These are phyloP conservation scores for Cyclostephanos tholiformis DNA, from an alignment of 108 stramenopile species.

Conservation along the genomic window DNA sequence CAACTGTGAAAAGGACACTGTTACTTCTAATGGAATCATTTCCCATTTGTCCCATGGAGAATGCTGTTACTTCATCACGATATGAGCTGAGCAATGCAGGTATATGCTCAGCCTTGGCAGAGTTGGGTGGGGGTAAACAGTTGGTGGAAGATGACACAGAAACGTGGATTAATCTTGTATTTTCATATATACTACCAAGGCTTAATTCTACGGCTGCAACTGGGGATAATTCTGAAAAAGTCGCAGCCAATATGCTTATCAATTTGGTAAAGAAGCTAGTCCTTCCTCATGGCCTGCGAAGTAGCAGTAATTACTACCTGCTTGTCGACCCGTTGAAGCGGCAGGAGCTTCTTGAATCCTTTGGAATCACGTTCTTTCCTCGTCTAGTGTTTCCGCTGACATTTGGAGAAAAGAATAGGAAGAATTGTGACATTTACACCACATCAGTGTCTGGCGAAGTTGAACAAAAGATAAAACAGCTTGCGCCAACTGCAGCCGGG, in stretches of 20 bases:
- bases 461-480: slow-evolving; percentile 19
- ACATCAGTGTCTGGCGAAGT: slow-evolving; percentile 13
- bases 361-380: slow-evolving; percentile 46
- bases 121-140: slow-evolving; percentile 30
- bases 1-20: slow-evolving; percentile 23
- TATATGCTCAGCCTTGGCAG: slow-evolving; percentile 47
- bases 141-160: slow-evolving; percentile 1
- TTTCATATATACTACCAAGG: slow-evolving; percentile 48
- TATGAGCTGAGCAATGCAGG: slow-evolving; percentile 46
- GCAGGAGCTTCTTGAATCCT: slow-evolving; percentile 35
- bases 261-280: slow-evolving; percentile 26
- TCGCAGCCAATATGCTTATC: slow-evolving; percentile 29
- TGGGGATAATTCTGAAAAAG: slow-evolving; percentile 13
- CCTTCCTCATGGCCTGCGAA: slow-evolving; percentile 14
- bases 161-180: slow-evolving; percentile 43
- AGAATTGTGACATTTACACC: slow-evolving; percentile 10
- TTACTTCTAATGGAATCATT: slow-evolving; percentile 34
- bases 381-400: slow-evolving; percentile 9
- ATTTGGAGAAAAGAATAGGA: background rate
- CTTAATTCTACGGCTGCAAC: slow-evolving; percentile 3
- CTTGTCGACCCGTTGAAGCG: slow-evolving; percentile 20
- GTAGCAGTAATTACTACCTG: slow-evolving; percentile 18
- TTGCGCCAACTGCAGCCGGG: slow-evolving; percentile 32
- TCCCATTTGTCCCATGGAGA: slow-evolving; percentile 28
- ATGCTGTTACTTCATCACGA: slow-evolving; percentile 10